phyloP scores from a whole-genome alignment of 495 filamentous ascomycete genomes.

The Lichina pygmaea region DNA sequence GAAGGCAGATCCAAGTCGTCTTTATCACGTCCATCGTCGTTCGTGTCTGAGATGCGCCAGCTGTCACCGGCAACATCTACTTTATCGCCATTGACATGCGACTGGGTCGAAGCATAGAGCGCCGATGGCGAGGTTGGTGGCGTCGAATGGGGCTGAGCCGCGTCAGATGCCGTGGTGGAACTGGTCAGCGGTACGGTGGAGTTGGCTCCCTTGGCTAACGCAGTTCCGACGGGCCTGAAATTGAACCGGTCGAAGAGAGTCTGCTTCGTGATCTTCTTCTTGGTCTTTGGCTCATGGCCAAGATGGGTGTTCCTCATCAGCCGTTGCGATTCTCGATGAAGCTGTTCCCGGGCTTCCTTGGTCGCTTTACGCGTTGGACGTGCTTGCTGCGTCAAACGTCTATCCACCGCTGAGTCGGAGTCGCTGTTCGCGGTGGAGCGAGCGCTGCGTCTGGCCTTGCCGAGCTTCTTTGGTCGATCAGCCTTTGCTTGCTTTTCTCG shows the following conservation, averaged over 20 bases:
- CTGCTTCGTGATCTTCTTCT: slow-evolving; percentile 73
- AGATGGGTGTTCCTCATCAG: slow-evolving; percentile 75
- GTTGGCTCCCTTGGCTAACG: slow-evolving; percentile 5
- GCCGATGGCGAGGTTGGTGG: slow-evolving; percentile 24
- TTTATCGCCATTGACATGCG: neutral
- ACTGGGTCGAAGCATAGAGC: slow-evolving; percentile 1
- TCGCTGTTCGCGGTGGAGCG: too few relatives aligned
- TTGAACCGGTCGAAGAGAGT: slow-evolving; percentile 69
- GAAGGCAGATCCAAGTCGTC: neutral
- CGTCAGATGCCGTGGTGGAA: slow-evolving; percentile 22
- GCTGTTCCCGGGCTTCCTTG: slow-evolving; percentile 91
- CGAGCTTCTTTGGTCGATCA: slow-evolving; percentile 13
- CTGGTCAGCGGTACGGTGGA: slow-evolving; percentile 12
- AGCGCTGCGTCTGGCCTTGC: slow-evolving; percentile 3
- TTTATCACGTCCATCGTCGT: neutral
- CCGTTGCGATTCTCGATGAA: slow-evolving; percentile 77
- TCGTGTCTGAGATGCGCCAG: too few relatives aligned
- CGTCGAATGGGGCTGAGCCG: slow-evolving; percentile 13
- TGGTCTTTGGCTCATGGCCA: slow-evolving; percentile 67
- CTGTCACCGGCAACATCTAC: neutral
- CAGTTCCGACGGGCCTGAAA: neutral
- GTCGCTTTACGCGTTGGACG: slow-evolving; percentile 64
- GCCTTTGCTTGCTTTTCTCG: slow-evolving; percentile 21
- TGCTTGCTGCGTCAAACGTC: slow-evolving; percentile 32
- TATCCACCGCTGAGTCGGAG: slow-evolving; percentile 16